Percentiles rank a stretch among this genome's conserved stretches.
These are phyloP conservation scores for Phytophthora crassamura DNA, from an alignment of 352 stramenopile genomes.

Conservation along the genomic window DNA sequence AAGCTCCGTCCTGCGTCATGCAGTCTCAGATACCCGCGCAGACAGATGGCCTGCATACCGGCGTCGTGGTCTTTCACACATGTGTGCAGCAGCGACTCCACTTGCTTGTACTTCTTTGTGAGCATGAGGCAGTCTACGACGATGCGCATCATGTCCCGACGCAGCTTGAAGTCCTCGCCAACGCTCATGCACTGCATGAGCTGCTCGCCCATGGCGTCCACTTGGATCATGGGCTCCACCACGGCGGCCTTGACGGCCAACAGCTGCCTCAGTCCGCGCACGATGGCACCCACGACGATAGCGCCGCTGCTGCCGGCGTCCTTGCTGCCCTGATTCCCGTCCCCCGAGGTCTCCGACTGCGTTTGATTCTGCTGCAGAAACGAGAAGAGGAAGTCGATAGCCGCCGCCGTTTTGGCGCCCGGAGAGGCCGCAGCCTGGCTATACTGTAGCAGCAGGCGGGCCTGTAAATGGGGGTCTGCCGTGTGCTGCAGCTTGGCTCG, in stretches of 20 bases:
- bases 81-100: constrained; percentile 49
- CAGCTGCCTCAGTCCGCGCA: constrained; percentile 64
- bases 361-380: constrained; percentile 76
- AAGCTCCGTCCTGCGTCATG: constrained; percentile 46
- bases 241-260: constrained; percentile 65
- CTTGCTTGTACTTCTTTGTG: constrained; percentile 43
- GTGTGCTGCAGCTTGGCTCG: constrained; percentile 46
- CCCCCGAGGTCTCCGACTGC: constrained; percentile 16
- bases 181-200: constrained; percentile 81
- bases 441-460: constrained; percentile 65
- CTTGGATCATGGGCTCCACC: constrained; percentile 83
- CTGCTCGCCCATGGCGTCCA: constrained; percentile 82
- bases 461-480: constrained; percentile 67
- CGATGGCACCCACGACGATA: constrained; percentile 72
- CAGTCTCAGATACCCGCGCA: constrained; percentile 62
- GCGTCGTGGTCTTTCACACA: constrained; percentile 69
- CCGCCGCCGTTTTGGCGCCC: constrained; percentile 51
- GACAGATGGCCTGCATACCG: constrained; percentile 59
- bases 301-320: constrained; percentile 35
- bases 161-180: constrained; percentile 77
- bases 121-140: constrained; percentile 74
- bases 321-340: constrained; percentile 24
- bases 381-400: constrained; percentile 85
- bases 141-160: constrained; percentile 75
- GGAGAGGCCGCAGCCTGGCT: constrained; percentile 55